Conservation (phyloP, 1,284 basidiomycete genomes). For the Marasmius sp. region DNA sequence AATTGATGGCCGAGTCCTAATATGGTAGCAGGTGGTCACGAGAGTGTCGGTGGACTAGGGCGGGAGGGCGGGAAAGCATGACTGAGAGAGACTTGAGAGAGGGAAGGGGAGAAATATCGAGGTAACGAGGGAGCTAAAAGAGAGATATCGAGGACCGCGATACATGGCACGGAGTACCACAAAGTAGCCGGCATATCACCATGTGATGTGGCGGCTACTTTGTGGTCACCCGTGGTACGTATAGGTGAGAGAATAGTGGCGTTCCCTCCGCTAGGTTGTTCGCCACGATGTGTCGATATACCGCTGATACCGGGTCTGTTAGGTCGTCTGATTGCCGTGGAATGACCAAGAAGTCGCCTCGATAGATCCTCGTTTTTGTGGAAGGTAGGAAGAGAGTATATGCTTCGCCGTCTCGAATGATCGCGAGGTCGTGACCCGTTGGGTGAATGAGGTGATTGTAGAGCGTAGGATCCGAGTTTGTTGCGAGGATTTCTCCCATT, state of each 20-base stretch:
- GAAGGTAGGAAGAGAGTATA: background rate
- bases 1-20: too few species aligned
- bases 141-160: too few species aligned
- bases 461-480: background rate
- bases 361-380: background rate
- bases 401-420: background rate
- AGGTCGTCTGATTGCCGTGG: background rate
- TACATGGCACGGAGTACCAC: too few species aligned
- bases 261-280: background rate
- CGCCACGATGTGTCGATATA: background rate
- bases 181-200: too few species aligned
- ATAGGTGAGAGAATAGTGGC: background rate
- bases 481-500: conserved; percentile 1
- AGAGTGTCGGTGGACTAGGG: too few species aligned
- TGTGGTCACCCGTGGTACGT: too few species aligned
- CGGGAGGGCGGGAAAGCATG: too few species aligned
- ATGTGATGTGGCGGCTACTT: too few species aligned
- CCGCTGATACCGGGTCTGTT: background rate
- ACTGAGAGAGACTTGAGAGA: too few species aligned
- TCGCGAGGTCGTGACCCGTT: background rate
- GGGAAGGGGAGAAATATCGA: too few species aligned
- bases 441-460: background rate
- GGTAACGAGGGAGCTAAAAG: too few species aligned
- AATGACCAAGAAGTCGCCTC: background rate
- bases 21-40: too few species aligned